Base-by-base conservation (phyloP, 345 rosid species). In the Geranium brycei region DNA sequence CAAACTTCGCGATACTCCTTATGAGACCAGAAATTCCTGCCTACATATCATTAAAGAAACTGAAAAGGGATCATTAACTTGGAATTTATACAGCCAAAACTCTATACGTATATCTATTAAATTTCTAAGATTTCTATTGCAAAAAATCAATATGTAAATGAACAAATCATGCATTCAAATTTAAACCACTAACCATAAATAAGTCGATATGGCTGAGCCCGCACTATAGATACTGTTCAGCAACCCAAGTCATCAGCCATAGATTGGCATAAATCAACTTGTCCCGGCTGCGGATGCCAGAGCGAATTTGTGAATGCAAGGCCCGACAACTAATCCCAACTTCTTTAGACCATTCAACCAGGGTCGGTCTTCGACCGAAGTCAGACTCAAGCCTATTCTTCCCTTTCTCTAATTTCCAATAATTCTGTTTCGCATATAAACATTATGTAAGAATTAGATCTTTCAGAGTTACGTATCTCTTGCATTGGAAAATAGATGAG, bases 1-100 rank as follows among this genome's bases (percentile, higher is more conserved):
- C 84, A 84, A 86, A 92, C 82, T 81, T 87, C 78, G 81, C 88
- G 30, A 92, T 72, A 72, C 96, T 89, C 79, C 77, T 89, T 89
- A 89, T 79, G 65, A 92, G 93, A 18, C 98, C 98, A 81, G 80
- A 72, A 65, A 91, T 84, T 76, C 96, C 96, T 73, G 75, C 93
- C 98, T 90, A 69, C 47, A 73, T 31, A 60, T 51, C 63, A 62
- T 47, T 23, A 68, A 66, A 58, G 64, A 58, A 69, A 62, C 35
- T 57, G 51, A 63, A 38, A 61, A 58, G 13, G 28, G 19, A 35
- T 65, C 55, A 47, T 19, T 38, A 41, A 57, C 14, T 6, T 35
- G 16, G 57, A 19, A 51, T 3, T 13, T 10, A 0, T 23, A 23
- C 28, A 23, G 28, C 28, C 28, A 23, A 23, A 23, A 23, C 28